These are phyloP conservation scores for Phyllosticta citriasiana DNA, from an alignment of 2,329 filamentous ascomycete species.

Conservation along the genomic window DNA sequence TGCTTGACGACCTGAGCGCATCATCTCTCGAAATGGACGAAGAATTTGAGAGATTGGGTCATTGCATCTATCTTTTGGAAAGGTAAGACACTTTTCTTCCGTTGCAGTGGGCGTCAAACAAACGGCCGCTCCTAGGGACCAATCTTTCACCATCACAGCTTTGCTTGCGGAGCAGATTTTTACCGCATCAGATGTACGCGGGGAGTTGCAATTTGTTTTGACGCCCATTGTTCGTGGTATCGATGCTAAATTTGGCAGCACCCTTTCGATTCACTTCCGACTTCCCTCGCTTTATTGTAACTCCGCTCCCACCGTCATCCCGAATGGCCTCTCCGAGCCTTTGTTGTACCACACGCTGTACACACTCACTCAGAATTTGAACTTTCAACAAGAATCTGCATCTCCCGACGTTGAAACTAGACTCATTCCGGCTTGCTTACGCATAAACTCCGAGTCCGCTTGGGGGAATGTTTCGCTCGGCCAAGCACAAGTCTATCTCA, in stretches of 20 bases:
- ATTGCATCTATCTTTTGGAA: conserved; percentile 1
- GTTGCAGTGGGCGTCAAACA: background rate
- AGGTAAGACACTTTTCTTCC: background rate
- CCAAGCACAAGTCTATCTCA: conserved; percentile 4
- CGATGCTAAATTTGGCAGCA: background rate
- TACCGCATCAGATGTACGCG: too few relatives aligned
- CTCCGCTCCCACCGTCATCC: background rate
- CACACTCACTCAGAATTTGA: conserved; percentile 1
- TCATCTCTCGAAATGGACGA: background rate
- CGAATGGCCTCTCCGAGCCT: background rate
- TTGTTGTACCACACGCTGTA: background rate
- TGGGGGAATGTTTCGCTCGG: background rate
- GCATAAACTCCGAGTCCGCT: background rate
- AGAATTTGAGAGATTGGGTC: conserved; percentile 1
- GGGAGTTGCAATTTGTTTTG: too few relatives aligned
- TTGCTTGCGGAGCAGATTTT: too few relatives aligned
- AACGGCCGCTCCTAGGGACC: too few relatives aligned
- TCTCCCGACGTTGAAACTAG: background rate
- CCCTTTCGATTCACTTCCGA: background rate
- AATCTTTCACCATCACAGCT: too few relatives aligned
- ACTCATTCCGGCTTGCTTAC: background rate
- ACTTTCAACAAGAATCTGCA: background rate
- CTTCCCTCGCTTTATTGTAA: conserved; percentile 6
- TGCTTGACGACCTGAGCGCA: background rate
- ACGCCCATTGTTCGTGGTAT: background rate